A percentile compares a stretch with the other conserved stretches of the same genome.
phyloP scores from a whole-genome alignment of 805 yeast genomes.

The Ogataea nitratoaversa region DNA sequence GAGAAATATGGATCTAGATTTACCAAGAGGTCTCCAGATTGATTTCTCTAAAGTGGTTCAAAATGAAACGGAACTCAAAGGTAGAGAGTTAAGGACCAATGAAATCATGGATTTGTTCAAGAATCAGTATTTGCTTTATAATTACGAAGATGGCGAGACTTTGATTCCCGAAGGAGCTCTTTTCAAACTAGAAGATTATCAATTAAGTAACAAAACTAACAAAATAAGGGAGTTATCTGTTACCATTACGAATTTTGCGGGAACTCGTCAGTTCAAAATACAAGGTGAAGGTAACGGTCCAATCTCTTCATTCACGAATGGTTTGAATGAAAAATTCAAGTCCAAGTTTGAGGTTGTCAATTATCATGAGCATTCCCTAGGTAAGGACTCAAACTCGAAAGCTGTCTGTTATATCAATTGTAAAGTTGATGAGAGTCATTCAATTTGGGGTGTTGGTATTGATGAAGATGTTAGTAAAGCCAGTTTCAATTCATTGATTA shows the following conservation, averaged over 20 bases:
- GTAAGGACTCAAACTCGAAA: constrained; percentile 62
- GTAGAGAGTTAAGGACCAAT: constrained; percentile 61
- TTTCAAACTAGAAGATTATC: constrained; percentile 24
- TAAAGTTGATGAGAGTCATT: constrained; percentile 21
- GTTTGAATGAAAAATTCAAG: constrained; percentile 46
- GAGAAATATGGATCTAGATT: constrained; percentile 65
- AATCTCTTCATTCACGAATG: constrained; percentile 68
- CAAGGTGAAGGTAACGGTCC: constrained; percentile 79
- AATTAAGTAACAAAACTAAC: constrained; percentile 30
- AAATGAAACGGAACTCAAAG: constrained; percentile 60
- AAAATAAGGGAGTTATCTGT: constrained; percentile 44
- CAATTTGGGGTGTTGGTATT: constrained; percentile 55
- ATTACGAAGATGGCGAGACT: constrained; percentile 25
- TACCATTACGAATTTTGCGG: constrained; percentile 44
- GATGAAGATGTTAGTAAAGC: constrained; percentile 55
- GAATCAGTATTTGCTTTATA: constrained; percentile 45
- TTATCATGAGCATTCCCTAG: constrained; percentile 78
- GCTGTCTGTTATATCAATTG: constrained; percentile 70
- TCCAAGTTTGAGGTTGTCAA: constrained; percentile 56
- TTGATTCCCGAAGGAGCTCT: constrained; percentile 15
- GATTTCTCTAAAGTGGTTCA: constrained; percentile 69
- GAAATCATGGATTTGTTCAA: constrained; percentile 68
- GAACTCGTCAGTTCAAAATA: constrained; percentile 26
- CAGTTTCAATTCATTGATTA: constrained; percentile 45
- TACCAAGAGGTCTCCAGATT: constrained; percentile 70